Percentiles rank a stretch among this genome's conserved stretches.
Evolutionary conservation across 441 rosid species (phyloP).

Genomic region (Bruguiera hainesii): DNA sequence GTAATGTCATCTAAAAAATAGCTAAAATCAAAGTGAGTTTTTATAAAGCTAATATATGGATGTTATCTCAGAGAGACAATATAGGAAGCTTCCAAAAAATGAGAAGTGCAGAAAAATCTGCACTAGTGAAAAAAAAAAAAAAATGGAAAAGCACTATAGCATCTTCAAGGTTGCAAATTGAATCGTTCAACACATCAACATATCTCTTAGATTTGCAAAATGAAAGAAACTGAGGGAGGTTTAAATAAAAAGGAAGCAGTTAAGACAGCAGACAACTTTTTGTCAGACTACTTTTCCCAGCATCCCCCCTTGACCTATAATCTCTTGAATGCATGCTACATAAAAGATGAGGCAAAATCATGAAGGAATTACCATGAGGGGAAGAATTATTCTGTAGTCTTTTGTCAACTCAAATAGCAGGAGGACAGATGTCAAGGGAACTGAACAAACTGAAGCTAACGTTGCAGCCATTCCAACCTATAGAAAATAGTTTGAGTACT

Average conservation of each 20-base stretch:
- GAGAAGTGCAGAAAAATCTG: background rate
- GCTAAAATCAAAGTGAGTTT: no score
- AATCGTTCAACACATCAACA: no score
- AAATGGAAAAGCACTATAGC: background rate
- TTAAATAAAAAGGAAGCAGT: constrained; percentile 9
- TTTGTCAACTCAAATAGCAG: constrained; percentile 90
- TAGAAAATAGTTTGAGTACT: constrained; percentile 22
- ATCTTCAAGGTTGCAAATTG: background rate
- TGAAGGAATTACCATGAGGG: constrained; percentile 71
- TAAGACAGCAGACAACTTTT: background rate
- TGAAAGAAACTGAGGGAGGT: background rate
- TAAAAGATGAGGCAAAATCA: constrained; percentile 8
- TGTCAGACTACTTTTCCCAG: background rate
- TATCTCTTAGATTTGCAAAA: background rate
- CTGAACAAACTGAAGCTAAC: constrained; percentile 96
- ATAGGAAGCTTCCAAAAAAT: background rate
- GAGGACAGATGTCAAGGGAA: constrained; percentile 90
- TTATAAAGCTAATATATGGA: background rate
- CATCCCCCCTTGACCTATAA: background rate
- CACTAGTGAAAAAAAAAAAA: background rate
- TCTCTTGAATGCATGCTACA: background rate
- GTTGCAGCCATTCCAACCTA: constrained; percentile 99
- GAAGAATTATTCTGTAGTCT: constrained; percentile 94
- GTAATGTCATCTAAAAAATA: no score
- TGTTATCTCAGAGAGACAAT: background rate